Conservation (phyloP, 1,284 basidiomycete species). For the Chiua sp. region DNA sequence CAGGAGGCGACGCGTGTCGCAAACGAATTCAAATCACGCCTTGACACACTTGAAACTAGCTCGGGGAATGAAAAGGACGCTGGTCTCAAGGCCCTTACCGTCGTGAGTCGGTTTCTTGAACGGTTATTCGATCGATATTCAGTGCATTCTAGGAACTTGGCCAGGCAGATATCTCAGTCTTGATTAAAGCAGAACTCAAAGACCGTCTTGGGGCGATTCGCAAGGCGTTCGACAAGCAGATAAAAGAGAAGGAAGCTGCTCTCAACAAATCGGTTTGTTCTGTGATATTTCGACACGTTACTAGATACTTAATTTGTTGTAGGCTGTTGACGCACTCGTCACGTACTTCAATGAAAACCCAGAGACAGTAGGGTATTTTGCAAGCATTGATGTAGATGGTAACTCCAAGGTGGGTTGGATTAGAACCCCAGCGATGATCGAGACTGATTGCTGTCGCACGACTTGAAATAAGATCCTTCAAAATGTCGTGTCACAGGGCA, state of each 20-base stretch:
- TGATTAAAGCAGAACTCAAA: conserved; percentile 83
- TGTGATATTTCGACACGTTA: not conserved
- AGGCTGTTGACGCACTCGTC: conserved; percentile 77
- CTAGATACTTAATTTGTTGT: conserved; percentile 3
- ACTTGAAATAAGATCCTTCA: conserved; percentile 74
- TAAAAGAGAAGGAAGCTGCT: conserved; percentile 82
- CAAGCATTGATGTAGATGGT: conserved; percentile 74
- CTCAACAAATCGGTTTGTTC: conserved; percentile 78
- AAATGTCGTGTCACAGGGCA: conserved; percentile 75
- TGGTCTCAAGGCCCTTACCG: conserved; percentile 81
- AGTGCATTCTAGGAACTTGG: conserved; percentile 75
- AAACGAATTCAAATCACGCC: conserved; percentile 64
- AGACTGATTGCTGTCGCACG: conserved; percentile 1
- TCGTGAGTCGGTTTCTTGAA: conserved; percentile 55
- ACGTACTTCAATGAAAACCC: conserved; percentile 82
- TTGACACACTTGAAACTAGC: conserved; percentile 70
- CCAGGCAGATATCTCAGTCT: conserved; percentile 87
- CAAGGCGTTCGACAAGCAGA: conserved; percentile 86
- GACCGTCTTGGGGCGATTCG: conserved; percentile 76
- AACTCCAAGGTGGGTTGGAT: conserved; percentile 72
- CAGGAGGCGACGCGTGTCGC: conserved; percentile 80
- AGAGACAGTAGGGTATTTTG: conserved; percentile 72
- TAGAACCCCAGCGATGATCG: not conserved
- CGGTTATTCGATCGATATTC: not conserved
- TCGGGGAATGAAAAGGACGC: conserved; percentile 86